Base-by-base conservation (phyloP, 2,329 filamentous ascomycete species). In the Zalaria obscura region DNA sequence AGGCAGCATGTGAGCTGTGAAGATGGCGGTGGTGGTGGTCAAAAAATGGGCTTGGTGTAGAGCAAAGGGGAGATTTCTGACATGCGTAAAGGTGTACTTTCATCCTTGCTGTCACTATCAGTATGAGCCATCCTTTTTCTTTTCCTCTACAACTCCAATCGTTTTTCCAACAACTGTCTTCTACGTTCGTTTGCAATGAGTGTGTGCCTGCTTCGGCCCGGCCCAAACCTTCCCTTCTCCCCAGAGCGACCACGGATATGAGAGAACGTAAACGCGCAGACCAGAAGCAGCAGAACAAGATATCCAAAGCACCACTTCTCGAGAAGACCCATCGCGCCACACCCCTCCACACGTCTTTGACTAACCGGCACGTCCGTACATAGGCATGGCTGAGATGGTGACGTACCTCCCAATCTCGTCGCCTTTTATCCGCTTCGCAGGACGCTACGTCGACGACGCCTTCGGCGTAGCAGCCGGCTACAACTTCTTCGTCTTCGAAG, bases 381-480 rank as follows among this genome's bases (percentile, higher is more conserved):
- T 18, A 63, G 59, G 63, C 54, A 75, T 83, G 63, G 78, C 79
- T 8, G 82, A 86, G 56, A 84, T 86, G 80, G 80, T 83, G 5
- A 82, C 79, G 0, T 84, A 81, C 48, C 64, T 84, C 2, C 82
- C 83, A 5, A 82, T 87, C 41, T 83, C 80, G 0, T 84, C 80
- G 34, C 80, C 81, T 0, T 87, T 88, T 57, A 82, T 87, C 54
- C 76, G 79, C 26, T 84, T 87, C 52, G 82, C 82, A 3, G 80
- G 80, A 9, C 73, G 79, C 37, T 86, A 76, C 49, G 80, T 86
- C 27, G 81, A 86, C 49, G 79, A 84, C 48, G 78, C 80, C 2
- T 81, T 86, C 45, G 74, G 75, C 26, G 77, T 79, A 48, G 52
- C 52, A 27, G 51, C 50, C 29, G 51, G 51, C 4, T 55, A 50